Evolutionary conservation across 169 alveolate genomes (phyloP), one percentile per base, ranked within the genome.

Genomic region (Perkinsus marinus): DNA sequence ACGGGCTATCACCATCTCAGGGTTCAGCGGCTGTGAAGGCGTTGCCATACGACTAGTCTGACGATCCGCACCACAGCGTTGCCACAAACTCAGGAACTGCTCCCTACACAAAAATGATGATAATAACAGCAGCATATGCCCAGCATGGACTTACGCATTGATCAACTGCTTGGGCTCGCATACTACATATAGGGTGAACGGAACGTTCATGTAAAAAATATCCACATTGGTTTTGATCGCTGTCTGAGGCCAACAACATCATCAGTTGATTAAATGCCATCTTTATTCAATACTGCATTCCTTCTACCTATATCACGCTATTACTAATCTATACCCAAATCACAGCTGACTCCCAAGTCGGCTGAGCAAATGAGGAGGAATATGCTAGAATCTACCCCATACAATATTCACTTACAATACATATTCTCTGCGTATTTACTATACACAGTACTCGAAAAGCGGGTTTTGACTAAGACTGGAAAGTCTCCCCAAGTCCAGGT

Each of bases 181-280:
- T 89, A 93, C 95, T 34, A 93, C 91, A 68, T 92, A 93, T 43
- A 93, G 90, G 26, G 92, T 93, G 39, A 92, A 93, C 0, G 95
- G 94, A 22, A 93, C 93, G 34, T 93, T 93, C 69, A 93, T 92
- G 92, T 93, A 93, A 69, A 93, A 93, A 46, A 93, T 93, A 68
- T 93, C 95, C 68, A 93, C 38, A 39, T 92, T 93, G 37, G 95
- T 93, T 90, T 92, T 92, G 91, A 93, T 93, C 36, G 95, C 95
- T 22, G 92, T 93, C 93, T 93, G 91, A 26, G 22, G 43, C 43
- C 68, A 16, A 43, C n/a, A n/a, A n/a, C n/a, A n/a, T n/a, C n/a
- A n/a, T n/a, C n/a, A n/a, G n/a, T n/a, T n/a, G n/a, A n/a, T n/a
- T n/a, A n/a, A n/a, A n/a, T n/a, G n/a, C n/a, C n/a, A n/a, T n/a